Percentiles rank a stretch among this genome's conserved stretches.
Evolutionary conservation across 2,329 filamentous ascomycete species (phyloP).

Genomic region (Venturia pyrina): DNA sequence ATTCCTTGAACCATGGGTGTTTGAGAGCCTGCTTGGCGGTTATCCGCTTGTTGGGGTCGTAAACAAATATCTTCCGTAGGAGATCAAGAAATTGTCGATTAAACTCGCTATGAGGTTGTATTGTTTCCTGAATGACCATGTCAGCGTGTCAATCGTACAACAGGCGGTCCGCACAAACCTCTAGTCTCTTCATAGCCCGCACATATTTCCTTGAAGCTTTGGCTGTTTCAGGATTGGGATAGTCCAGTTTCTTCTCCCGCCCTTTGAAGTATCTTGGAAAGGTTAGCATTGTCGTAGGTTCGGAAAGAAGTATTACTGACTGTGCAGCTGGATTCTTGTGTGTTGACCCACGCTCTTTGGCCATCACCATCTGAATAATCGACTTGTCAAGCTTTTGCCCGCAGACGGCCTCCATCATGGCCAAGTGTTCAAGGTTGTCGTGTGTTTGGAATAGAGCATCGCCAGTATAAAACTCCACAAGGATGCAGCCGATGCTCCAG

Average conservation of each 20-base stretch:
- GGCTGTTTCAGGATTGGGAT: constrained; percentile 53
- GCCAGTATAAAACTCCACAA: constrained; percentile 59
- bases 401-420: constrained; percentile 59
- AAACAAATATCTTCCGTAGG: constrained; percentile 53
- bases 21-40: constrained; percentile 55
- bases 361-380: constrained; percentile 42
- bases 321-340: constrained; percentile 43
- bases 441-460: constrained; percentile 60
- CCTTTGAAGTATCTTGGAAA: constrained; percentile 43
- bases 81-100: constrained; percentile 55
- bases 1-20: constrained; percentile 57
- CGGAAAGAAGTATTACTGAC: constrained; percentile 30
- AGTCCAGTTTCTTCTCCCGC: constrained; percentile 44
- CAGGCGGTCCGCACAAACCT: constrained; percentile 33
- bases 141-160: background rate
- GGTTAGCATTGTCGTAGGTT: constrained; percentile 22
- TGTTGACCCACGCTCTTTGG: constrained; percentile 2
- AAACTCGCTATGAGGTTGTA: constrained; percentile 48
- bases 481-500: constrained; percentile 59
- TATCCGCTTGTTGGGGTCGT: constrained; percentile 55
- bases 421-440: constrained; percentile 57
- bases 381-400: constrained; percentile 45
- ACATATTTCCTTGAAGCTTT: constrained; percentile 57
- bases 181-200: constrained; percentile 55
- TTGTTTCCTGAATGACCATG: constrained; percentile 43